These are phyloP conservation scores for Fremontodendron californicum DNA, from an alignment of 345 rosid genomes.

Conservation along the genomic window DNA sequence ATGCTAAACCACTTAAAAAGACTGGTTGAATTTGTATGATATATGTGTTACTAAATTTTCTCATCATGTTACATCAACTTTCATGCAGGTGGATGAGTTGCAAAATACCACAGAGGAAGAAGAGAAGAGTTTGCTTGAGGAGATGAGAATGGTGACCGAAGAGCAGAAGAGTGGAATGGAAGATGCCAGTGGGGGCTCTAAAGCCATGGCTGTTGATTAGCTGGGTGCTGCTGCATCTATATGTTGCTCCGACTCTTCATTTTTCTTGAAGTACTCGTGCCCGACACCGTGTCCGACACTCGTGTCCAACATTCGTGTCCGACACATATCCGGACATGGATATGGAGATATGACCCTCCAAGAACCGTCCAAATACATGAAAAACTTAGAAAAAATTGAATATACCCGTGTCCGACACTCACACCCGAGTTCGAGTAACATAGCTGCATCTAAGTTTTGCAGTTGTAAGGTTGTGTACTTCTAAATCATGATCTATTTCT, in stretches of 20 bases:
- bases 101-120: slow-evolving; percentile 87
- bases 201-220: slow-evolving; percentile 58
- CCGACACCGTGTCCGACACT: too few species aligned
- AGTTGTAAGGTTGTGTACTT: slow-evolving; percentile 12
- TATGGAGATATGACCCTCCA: too few species aligned
- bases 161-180: slow-evolving; percentile 64
- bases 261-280: too few species aligned
- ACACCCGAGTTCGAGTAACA: too few species aligned
- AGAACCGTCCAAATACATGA: too few species aligned
- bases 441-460: background rate
- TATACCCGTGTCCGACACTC: too few species aligned
- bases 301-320: too few species aligned
- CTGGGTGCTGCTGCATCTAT: too few species aligned
- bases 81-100: slow-evolving; percentile 78
- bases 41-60: background rate
- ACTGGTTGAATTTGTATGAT: background rate
- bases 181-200: slow-evolving; percentile 46
- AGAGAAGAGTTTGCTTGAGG: slow-evolving; percentile 80
- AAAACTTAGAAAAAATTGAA: too few species aligned
- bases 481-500: background rate
- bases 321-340: too few species aligned
- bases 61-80: background rate
- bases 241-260: too few species aligned
- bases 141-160: slow-evolving; percentile 66
- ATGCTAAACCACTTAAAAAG: background rate